Evolutionary conservation across 495 filamentous ascomycete species (phyloP), one percentile per base, ranked within the genome.

Genomic region (Chaetomidium leptoderma): DNA sequence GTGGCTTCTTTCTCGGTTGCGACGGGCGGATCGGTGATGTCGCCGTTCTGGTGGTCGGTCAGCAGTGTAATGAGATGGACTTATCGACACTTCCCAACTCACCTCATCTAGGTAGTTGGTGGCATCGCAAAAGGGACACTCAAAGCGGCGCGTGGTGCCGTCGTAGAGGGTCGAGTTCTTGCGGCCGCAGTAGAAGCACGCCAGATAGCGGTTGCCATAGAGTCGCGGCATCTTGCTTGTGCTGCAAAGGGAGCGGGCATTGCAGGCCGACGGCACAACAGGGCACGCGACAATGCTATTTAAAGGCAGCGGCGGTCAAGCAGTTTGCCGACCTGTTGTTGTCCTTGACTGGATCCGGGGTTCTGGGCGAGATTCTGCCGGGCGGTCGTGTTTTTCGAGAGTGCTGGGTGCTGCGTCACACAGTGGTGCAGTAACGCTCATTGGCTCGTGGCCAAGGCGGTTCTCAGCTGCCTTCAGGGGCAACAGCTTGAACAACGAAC

Each of bases 21-120:
- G 29, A 81, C 78, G n/a, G 91, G 91, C 16, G 91, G 89, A 67
- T 96, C 91, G 45, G 87, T 89, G 44, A 95, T 90, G 51, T 92
- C 80, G 64, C 91, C 91, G 67, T 90, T 81, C 87, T 92, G 40
- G 17, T 19, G 16, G 14, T 39, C 6, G 4, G 42, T 17, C 14
- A 37, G 19, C 33, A 35, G 3, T 16, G 14, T 19, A 54, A 5
- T n/a, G n/a, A n/a, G n/a, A n/a, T n/a, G n/a, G n/a, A n/a, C n/a
- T n/a, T n/a, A n/a, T n/a, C n/a, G n/a, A n/a, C n/a, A n/a, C n/a
- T n/a, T n/a, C n/a, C n/a, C 23, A 43, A 60, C 73, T 35, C 66
- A 81, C 83, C 70, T 81, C 74, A 65, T 96, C 91, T 9, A 95
- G 74, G 72, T 86, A 89, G 72, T 95, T 96, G 55, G 86, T 82